phyloP scores from a whole-genome alignment of 2,329 filamentous ascomycete genomes.

The Penicillium sp. region DNA sequence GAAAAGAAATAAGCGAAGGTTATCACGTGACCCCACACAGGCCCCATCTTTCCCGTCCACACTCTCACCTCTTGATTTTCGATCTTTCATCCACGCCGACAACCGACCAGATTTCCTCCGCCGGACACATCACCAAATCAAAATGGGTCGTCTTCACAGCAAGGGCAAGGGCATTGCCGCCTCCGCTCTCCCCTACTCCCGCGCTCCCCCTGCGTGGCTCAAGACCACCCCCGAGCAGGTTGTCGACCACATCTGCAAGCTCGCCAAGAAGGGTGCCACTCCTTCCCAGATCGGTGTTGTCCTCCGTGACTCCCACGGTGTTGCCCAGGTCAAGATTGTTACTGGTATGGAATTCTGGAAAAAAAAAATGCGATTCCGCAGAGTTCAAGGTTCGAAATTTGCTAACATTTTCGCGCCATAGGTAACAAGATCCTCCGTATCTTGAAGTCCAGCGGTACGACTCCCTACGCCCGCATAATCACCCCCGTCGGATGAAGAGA shows the following conservation, averaged over 20 bases:
- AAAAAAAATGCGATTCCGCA: neutral
- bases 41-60: slow-evolving; percentile 13
- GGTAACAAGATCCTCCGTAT: slow-evolving; percentile 99
- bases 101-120: slow-evolving; percentile 31
- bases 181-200: slow-evolving; percentile 95
- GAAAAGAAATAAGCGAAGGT: slow-evolving; percentile 21
- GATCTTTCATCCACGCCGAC: slow-evolving; percentile 33
- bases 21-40: slow-evolving; percentile 37
- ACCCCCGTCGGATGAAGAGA: slow-evolving; percentile 27
- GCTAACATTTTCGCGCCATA: slow-evolving; percentile 49
- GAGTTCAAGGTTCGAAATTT: slow-evolving; percentile 4
- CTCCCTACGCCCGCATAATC: slow-evolving; percentile 25
- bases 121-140: slow-evolving; percentile 31
- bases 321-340: slow-evolving; percentile 96
- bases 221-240: slow-evolving; percentile 99
- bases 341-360: slow-evolving; percentile 66
- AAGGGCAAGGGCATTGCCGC: slow-evolving; percentile 99
- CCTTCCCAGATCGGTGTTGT: slow-evolving; percentile 99
- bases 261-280: slow-evolving; percentile 97
- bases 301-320: slow-evolving; percentile 95
- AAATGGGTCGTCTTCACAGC: slow-evolving; percentile 83
- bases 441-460: slow-evolving; percentile 93
- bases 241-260: slow-evolving; percentile 97
- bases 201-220: slow-evolving; percentile 88
- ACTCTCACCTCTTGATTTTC: slow-evolving; percentile 16